phyloP scores from a whole-genome alignment of 306 rosid species.

The Sophora flavescens region DNA sequence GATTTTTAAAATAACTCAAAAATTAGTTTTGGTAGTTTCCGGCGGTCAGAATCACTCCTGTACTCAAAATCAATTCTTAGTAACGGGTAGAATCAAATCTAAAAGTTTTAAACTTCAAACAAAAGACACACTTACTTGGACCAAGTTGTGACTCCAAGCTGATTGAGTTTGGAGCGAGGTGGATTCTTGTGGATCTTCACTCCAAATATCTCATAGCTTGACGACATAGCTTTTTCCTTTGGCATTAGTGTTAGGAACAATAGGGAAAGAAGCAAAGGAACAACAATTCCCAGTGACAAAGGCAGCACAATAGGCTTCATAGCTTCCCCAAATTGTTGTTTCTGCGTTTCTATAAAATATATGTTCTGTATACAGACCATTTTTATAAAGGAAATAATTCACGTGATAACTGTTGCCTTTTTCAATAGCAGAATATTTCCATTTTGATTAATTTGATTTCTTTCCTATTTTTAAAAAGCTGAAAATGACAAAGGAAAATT shows the following conservation, averaged over 20 bases:
- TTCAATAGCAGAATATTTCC: background rate
- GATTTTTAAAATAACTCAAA: no score
- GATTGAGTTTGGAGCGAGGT: constrained; percentile 70
- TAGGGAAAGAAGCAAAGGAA: constrained; percentile 52
- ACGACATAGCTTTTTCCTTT: constrained; percentile 52
- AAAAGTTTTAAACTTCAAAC: no score
- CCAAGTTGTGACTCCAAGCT: constrained; percentile 80
- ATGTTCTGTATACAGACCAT: background rate
- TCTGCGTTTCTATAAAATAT: background rate
- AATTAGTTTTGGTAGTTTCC: no score
- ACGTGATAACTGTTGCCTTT: background rate
- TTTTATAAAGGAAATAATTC: background rate
- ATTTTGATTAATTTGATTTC: background rate
- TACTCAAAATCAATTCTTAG: no score
- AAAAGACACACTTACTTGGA: no score
- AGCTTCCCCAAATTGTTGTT: constrained; percentile 17
- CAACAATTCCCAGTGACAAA: constrained; percentile 27
- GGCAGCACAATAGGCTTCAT: constrained; percentile 42
- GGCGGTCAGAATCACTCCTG: no score
- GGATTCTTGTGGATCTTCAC: constrained; percentile 83
- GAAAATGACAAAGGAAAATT: no score
- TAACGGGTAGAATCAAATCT: no score
- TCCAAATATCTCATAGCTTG: constrained; percentile 66
- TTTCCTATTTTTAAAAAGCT: background rate
- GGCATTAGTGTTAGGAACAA: constrained; percentile 10